phyloP scores from a whole-genome alignment of 148 eudicot species.

The Fallopia convolvulus region DNA sequence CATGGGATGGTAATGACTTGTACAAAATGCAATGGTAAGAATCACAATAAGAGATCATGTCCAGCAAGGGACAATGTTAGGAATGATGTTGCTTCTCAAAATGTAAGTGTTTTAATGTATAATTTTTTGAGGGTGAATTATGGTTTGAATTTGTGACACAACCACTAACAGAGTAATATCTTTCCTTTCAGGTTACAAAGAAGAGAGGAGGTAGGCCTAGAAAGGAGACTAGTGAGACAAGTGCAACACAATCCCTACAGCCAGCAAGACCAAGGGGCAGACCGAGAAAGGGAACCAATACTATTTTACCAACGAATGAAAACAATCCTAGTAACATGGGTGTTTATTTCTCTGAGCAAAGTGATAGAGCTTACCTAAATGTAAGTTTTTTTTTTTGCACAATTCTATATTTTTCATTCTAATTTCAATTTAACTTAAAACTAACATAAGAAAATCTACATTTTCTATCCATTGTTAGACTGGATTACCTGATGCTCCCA shows the following conservation, averaged over 20 bases:
- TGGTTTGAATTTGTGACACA: background rate
- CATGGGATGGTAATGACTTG: background rate
- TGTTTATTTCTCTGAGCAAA: background rate
- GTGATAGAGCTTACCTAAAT: too few species aligned
- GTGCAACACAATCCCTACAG: background rate
- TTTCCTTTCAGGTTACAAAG: background rate
- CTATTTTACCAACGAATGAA: background rate
- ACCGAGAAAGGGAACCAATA: background rate
- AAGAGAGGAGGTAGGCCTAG: background rate
- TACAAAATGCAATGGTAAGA: background rate
- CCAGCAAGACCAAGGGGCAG: background rate
- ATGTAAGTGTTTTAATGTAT: background rate
- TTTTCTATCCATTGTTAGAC: too few species aligned
- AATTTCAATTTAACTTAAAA: too few species aligned
- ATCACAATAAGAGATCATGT: background rate
- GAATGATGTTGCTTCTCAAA: too few species aligned
- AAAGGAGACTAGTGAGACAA: background rate
- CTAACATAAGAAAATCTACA: too few species aligned
- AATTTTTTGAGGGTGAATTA: too few species aligned
- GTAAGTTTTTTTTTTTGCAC: too few species aligned
- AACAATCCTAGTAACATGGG: background rate
- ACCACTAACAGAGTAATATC: too few species aligned
- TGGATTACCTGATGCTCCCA: too few species aligned
- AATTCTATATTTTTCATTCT: too few species aligned
- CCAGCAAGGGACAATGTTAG: background rate